Base-by-base conservation (phyloP, 2,329 filamentous ascomycete genomes). In the Exserohilum rostratum region DNA sequence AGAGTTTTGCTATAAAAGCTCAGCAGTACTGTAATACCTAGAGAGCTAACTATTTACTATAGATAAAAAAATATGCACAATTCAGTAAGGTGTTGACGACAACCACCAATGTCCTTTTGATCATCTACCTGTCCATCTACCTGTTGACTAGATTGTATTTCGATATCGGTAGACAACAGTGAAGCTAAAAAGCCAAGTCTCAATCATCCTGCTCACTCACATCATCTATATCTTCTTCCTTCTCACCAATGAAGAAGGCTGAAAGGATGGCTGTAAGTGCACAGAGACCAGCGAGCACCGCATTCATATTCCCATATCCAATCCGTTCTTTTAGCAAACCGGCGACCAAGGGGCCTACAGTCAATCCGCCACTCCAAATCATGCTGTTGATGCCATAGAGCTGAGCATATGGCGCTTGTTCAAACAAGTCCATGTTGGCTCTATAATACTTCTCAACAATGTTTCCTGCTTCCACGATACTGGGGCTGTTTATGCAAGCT, bases 341-440 rank as follows among this genome's bases (percentile, higher is more conserved):
- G 6, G 80, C 82, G 45, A 85, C 68, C 12, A 87, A 66, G 0
- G 87, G 87, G 0, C 87, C 87, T 5, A 87, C 48, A 0, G 85
- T 82, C 46, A 88, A 71, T 0, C 87, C 87, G 0, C 77, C 72
- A 55, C 82, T 83, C 68, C 86, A 88, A 0, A 85, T 79, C 78
- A 88, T 81, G n/a, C 81, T 85, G 62, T 85, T 87, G 54, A 89
- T 75, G 2, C 83, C 85, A 67, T 88, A 89, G 0, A 88, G 76
- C 70, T 89, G 87, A 2, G 85, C 86, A 65, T 87, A 87, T 0
- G 86, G 85, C 0, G 83, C 83, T 4, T 82, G 76, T 1, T 83
- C 39, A 59, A 87, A 87, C 46, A 84, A 75, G 0, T 78, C 79
- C 1, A 77, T 77, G 51, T 87, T 87, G 1, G 79, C 80, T 40